Percentiles rank a stretch among this genome's conserved stretches.
Conservation (phyloP, 129 eudicot species). For the Logfia minima region DNA sequence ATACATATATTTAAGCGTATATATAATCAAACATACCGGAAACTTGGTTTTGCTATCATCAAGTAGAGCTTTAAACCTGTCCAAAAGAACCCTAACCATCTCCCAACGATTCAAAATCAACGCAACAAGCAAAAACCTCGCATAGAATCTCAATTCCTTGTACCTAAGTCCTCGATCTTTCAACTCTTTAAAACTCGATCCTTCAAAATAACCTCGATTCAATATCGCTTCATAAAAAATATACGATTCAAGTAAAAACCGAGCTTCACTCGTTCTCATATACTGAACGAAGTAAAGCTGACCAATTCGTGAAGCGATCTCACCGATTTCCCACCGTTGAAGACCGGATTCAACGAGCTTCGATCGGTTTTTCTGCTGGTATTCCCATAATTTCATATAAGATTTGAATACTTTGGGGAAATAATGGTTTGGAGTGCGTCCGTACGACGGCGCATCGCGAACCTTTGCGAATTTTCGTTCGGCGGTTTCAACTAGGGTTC, state of each 20-base stretch:
- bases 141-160: slow-evolving; percentile 96
- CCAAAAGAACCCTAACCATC: slow-evolving; percentile 62
- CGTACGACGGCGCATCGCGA: slow-evolving; percentile 66
- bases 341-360: slow-evolving; percentile 66
- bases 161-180: slow-evolving; percentile 80
- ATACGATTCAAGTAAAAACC: slow-evolving; percentile 77
- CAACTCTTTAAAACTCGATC: slow-evolving; percentile 22
- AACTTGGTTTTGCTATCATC: slow-evolving; percentile 63
- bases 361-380: slow-evolving; percentile 70
- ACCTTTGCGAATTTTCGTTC: slow-evolving; percentile 79
- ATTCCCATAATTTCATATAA: slow-evolving; percentile 81
- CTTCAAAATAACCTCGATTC: slow-evolving; percentile 67
- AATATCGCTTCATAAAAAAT: slow-evolving; percentile 86
- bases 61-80: slow-evolving; percentile 64
- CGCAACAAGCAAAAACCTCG: slow-evolving; percentile 89
- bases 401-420: slow-evolving; percentile 85
- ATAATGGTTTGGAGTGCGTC: slow-evolving; percentile 52
- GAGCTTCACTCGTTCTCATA: slow-evolving; percentile 84
- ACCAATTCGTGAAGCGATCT: slow-evolving; percentile 96
- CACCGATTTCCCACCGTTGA: slow-evolving; percentile 95
- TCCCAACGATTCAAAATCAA: slow-evolving; percentile 72
- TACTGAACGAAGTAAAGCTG: slow-evolving; percentile 90
- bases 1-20: background rate
- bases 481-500: slow-evolving; percentile 60
- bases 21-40: slow-evolving; percentile 51